These are phyloP conservation scores for Boletus rubroflammeus DNA, from an alignment of 768 basidiomycete genomes.

Conservation along the genomic window DNA sequence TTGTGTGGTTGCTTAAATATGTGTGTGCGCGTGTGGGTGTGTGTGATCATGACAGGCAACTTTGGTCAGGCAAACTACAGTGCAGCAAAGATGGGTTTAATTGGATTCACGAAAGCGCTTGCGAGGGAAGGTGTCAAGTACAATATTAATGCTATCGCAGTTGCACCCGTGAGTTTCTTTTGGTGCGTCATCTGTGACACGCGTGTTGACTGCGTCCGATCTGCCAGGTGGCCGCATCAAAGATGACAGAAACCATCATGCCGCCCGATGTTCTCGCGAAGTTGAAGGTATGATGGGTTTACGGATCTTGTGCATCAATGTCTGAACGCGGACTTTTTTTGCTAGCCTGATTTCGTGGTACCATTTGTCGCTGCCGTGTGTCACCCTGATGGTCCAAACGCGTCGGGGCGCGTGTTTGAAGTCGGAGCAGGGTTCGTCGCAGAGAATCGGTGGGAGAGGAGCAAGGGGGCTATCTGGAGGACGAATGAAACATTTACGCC, in stretches of 20 bases:
- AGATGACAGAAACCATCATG: slow-evolving; percentile 95
- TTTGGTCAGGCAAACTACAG: slow-evolving; percentile 98
- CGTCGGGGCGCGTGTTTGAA: slow-evolving; percentile 83
- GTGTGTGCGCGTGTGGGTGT: no score
- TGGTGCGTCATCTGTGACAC: neutral
- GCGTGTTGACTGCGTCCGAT: neutral
- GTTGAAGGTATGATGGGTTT: slow-evolving; percentile 49
- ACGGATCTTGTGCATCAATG: neutral
- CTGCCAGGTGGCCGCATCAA: slow-evolving; percentile 78
- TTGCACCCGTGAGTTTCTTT: slow-evolving; percentile 71
- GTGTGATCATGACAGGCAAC: slow-evolving; percentile 53
- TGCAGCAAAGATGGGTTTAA: slow-evolving; percentile 94
- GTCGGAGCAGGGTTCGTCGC: slow-evolving; percentile 90
- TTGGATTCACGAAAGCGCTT: slow-evolving; percentile 89
- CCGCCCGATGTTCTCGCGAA: slow-evolving; percentile 91
- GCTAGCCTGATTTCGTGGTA: slow-evolving; percentile 80
- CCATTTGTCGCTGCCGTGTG: slow-evolving; percentile 88
- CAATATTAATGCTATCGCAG: slow-evolving; percentile 78
- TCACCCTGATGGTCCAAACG: slow-evolving; percentile 79
- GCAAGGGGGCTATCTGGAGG: slow-evolving; percentile 83
- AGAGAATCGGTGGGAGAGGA: slow-evolving; percentile 91
- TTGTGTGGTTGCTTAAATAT: neutral
- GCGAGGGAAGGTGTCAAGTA: slow-evolving; percentile 92
- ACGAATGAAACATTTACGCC: slow-evolving; percentile 90
- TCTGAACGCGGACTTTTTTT: neutral